Conservation (phyloP, 2,329 filamentous ascomycete genomes). For the Trichoderma sp. region DNA sequence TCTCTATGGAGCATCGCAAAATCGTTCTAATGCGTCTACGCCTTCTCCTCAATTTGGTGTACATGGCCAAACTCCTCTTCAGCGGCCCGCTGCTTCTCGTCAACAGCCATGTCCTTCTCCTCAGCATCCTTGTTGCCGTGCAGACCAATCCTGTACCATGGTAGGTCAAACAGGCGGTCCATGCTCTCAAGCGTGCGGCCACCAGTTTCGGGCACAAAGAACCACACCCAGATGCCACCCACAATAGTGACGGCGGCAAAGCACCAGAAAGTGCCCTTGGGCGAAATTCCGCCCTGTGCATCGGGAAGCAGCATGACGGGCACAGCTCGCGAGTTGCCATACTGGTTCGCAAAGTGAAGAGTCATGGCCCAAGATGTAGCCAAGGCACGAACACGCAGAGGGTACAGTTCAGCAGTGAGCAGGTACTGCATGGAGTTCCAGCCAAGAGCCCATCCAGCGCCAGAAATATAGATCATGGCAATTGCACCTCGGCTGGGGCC, state of each 20-base stretch:
- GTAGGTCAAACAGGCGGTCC: conserved; percentile 70
- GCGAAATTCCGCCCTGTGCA: conserved; percentile 49
- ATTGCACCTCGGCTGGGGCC: conserved; percentile 66
- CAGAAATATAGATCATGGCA: conserved; percentile 71
- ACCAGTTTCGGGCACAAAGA: conserved; percentile 72
- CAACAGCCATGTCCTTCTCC: conserved; percentile 42
- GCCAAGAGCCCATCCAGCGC: conserved; percentile 68
- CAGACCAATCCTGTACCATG: conserved; percentile 73
- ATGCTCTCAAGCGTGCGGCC: conserved; percentile 68
- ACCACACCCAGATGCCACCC: conserved; percentile 69
- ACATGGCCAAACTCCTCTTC: conserved; percentile 35
- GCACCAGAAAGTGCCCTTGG: conserved; percentile 75
- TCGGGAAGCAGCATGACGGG: conserved; percentile 68
- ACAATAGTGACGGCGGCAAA: conserved; percentile 69
- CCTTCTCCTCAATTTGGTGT: conserved; percentile 40
- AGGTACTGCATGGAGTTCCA: conserved; percentile 81
- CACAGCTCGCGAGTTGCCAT: conserved; percentile 73
- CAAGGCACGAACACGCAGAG: conserved; percentile 70
- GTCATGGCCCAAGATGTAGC: conserved; percentile 74
- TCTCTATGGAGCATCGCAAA: background rate
- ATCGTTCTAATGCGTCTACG: background rate
- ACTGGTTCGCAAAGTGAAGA: conserved; percentile 77
- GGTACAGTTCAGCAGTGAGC: conserved; percentile 76
- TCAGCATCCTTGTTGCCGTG: conserved; percentile 56
- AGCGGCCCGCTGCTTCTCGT: conserved; percentile 47